Conservation (phyloP, 805 yeast genomes). For the Kregervanrija pseudodelftensis region DNA sequence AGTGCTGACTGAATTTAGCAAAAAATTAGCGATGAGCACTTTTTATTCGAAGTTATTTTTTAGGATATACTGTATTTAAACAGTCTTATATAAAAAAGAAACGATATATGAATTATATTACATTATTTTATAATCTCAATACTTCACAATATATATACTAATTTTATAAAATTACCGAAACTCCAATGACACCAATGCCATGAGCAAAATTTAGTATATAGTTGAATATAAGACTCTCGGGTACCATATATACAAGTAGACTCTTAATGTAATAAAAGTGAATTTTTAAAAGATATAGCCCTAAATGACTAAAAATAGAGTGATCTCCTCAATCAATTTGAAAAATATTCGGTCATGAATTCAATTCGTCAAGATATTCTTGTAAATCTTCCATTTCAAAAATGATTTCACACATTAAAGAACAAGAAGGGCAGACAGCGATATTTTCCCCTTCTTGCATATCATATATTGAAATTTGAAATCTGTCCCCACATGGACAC, state of each 20-base stretch:
- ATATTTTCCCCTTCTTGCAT: constrained; percentile 84
- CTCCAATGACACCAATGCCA: no score
- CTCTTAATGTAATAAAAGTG: background rate
- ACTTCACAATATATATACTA: no score
- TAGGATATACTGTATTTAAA: background rate
- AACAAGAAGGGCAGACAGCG: constrained; percentile 96
- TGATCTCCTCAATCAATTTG: no score
- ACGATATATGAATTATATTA: background rate
- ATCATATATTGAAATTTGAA: constrained; percentile 81
- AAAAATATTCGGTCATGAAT: background rate
- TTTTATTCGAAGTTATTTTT: no score
- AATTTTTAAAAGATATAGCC: background rate
- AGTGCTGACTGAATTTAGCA: no score
- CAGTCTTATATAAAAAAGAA: background rate
- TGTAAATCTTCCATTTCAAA: constrained; percentile 61
- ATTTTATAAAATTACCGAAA: no score
- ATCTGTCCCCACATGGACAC: constrained; percentile 96
- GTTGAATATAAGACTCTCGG: no score
- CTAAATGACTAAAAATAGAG: background rate
- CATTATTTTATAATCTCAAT: no score
- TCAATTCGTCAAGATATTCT: constrained; percentile 33
- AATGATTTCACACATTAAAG: constrained; percentile 85
- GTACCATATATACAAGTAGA: no score
- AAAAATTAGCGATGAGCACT: no score
- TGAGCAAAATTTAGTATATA: no score